These are phyloP conservation scores for Madurella mycetomatis DNA, from an alignment of 2,329 filamentous ascomycete species.

Conservation along the genomic window DNA sequence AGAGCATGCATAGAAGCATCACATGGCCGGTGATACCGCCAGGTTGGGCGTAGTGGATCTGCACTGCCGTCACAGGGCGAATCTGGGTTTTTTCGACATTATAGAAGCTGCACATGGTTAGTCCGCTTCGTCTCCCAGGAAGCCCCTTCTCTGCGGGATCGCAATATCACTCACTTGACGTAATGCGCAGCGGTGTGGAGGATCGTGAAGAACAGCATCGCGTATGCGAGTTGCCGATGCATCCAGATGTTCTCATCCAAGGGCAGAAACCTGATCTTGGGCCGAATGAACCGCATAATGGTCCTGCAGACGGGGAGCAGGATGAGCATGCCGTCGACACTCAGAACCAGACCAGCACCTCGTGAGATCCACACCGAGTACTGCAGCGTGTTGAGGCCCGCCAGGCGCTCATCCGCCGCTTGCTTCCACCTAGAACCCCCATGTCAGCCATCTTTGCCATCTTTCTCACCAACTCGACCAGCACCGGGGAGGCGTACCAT, in stretches of 20 bases:
- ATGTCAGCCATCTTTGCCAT: constrained; percentile 23
- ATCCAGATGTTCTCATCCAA: constrained; percentile 98
- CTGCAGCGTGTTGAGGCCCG: constrained; percentile 71
- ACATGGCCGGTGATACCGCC: constrained; percentile 94
- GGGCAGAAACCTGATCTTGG: constrained; percentile 81
- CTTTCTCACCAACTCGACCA: neutral
- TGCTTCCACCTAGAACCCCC: constrained; percentile 67
- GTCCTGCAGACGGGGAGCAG: constrained; percentile 93
- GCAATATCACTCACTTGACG: constrained; percentile 57
- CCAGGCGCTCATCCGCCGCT: constrained; percentile 60
- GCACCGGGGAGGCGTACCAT: constrained; percentile 57
- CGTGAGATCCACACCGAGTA: constrained; percentile 96
- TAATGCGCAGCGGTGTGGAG: constrained; percentile 80
- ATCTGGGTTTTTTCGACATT: constrained; percentile 86
- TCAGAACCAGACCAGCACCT: constrained; percentile 82
- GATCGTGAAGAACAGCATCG: constrained; percentile 75
- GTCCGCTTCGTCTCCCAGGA: constrained; percentile 3
- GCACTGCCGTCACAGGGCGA: constrained; percentile 70
- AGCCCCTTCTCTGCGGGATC: too few species aligned
- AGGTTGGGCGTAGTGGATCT: constrained; percentile 87
- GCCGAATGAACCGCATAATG: constrained; percentile 75
- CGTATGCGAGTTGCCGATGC: constrained; percentile 89
- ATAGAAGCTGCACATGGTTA: constrained; percentile 65
- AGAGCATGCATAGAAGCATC: constrained; percentile 97
- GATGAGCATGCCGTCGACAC: constrained; percentile 81